Evolutionary conservation across 148 eudicot genomes (phyloP).

Genomic region (Vaccinium myrtillus): DNA sequence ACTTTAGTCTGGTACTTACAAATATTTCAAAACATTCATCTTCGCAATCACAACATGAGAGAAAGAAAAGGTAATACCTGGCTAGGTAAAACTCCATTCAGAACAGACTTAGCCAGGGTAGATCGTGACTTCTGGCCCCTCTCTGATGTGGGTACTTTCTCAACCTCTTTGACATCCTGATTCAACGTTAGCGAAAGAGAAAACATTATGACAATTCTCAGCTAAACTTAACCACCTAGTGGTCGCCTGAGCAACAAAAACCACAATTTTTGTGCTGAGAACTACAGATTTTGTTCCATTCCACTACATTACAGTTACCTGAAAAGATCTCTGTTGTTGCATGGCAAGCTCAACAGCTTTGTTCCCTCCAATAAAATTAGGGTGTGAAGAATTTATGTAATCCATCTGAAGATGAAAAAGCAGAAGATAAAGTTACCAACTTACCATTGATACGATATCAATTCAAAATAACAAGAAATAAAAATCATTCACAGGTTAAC

Average conservation of each 20-base stretch:
- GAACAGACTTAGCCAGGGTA: constrained; percentile 1
- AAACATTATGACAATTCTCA: background rate
- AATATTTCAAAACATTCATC: background rate
- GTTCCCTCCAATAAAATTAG: constrained; percentile 43
- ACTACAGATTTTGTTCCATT: background rate
- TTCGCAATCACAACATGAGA: background rate
- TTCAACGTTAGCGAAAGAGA: background rate
- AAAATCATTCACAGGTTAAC: background rate
- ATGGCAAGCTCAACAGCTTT: constrained; percentile 36
- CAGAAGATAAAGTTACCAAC: background rate
- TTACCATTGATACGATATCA: background rate
- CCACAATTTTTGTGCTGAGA: constrained; percentile 3
- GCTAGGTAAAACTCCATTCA: constrained; percentile 12
- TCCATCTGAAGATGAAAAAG: constrained; percentile 27
- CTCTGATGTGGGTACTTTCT: constrained; percentile 8
- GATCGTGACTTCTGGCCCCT: constrained; percentile 17
- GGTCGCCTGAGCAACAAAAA: background rate
- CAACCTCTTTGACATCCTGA: constrained; percentile 11
- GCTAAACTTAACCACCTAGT: background rate
- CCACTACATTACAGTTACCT: background rate
- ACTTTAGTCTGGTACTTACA: background rate
- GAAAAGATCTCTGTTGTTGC: constrained; percentile 20
- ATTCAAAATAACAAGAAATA: background rate
- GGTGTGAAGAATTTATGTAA: constrained; percentile 41
- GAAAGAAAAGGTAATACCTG: background rate